phyloP scores from a whole-genome alignment of 345 rosid genomes.

The Cardamine occulta region DNA sequence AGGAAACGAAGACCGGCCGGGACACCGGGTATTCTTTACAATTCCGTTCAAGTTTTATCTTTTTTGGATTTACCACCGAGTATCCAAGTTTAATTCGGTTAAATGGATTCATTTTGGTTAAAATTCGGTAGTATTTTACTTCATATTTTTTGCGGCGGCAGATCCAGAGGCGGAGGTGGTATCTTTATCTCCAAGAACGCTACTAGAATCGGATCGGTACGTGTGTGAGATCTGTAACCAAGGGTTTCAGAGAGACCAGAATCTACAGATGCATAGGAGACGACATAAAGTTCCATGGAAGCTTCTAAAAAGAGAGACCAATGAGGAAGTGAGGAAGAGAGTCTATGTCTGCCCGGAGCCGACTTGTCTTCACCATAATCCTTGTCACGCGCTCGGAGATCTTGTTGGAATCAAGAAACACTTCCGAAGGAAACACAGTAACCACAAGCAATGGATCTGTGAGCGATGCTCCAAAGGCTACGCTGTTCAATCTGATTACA shows the following conservation, averaged over 20 bases:
- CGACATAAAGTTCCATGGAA: constrained; percentile 99
- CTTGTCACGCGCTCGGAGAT: constrained; percentile 97
- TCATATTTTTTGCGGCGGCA: constrained; percentile 27
- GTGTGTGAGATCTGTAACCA: constrained; percentile 99
- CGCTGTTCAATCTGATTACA: constrained; percentile 97
- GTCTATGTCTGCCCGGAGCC: constrained; percentile 99
- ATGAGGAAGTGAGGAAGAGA: constrained; percentile 71
- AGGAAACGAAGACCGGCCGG: constrained; percentile 92
- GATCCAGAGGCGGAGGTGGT: constrained; percentile 99
- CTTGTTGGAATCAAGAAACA: constrained; percentile 99
- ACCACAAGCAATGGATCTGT: constrained; percentile 95
- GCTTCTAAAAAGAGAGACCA: constrained; percentile 82
- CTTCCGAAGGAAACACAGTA: constrained; percentile 88
- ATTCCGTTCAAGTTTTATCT: background rate
- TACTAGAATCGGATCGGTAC: constrained; percentile 95
- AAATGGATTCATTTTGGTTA: background rate
- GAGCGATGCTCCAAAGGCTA: constrained; percentile 90
- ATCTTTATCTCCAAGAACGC: constrained; percentile 88
- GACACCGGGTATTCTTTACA: constrained; percentile 64
- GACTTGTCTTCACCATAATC: constrained; percentile 92
- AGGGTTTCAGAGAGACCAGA: constrained; percentile 97
- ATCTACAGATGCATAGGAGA: constrained; percentile 97
- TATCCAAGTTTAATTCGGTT: background rate
- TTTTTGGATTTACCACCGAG: background rate
- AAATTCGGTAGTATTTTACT: background rate